Evolutionary conservation across 495 filamentous ascomycete genomes (phyloP), one percentile per base, ranked within the genome.

Genomic region (Aspergillus bertholletiae): DNA sequence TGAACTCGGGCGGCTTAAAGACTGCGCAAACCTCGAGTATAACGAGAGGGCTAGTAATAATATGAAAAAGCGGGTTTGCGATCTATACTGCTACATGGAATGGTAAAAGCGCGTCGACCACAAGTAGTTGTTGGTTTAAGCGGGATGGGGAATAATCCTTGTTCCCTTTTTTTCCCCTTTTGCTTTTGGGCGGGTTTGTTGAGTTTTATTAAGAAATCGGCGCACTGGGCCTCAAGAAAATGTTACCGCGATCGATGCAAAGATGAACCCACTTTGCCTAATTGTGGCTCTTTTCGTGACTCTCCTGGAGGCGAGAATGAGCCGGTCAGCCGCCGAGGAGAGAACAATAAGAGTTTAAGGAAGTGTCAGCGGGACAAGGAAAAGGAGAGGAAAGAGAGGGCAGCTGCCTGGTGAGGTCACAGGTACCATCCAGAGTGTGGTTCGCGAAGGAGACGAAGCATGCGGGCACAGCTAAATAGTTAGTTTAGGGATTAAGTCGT

Each of bases 371-470:
- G 57, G 60, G 46, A n/a, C 45, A 49, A 47, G 45, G 51, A 57
- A 41, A 43, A 63, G 61, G 64, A 64, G 67, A 65, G 66, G 70
- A 63, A 56, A 41, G 46, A 64, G 63, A 66, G 64, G 68, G 66
- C 68, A 72, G 66, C 68, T 71, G 71, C 68, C 71, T 70, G 61
- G 66, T 56, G 54, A 64, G 54, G 59, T 67, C 67, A 68, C 71
- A 68, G 65, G 65, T 64, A 65, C 63, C 68, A 68, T 67, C 61
- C 60, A 63, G 64, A 43, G 39, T 43, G n/a, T 18, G 39, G 39
- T 43, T 62, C 61, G 60, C 62, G 56, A 55, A 47, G 46, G 51
- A 58, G 51, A 59, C 44, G 59, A 55, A 51, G 63, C 55, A 68
- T 61, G 65, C 65, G 61, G 58, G 34, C 34, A 15, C n/a, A n/a